Evolutionary conservation across 768 basidiomycete species (phyloP).

Genomic region (Amanita pallidorosea): DNA sequence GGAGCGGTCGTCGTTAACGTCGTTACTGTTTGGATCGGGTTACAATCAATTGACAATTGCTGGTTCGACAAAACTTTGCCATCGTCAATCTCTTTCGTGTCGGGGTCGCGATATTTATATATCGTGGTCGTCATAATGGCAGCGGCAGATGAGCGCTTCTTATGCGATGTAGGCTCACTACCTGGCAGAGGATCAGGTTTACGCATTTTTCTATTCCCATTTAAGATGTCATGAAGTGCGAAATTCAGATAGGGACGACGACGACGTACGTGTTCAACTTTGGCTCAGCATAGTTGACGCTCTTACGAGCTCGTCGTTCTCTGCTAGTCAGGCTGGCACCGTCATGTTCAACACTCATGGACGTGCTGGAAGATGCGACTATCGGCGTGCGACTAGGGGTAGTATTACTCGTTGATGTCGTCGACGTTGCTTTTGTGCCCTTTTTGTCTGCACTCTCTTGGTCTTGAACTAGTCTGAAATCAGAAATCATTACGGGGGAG

Average conservation of each 20-base stretch:
- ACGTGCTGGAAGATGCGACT: constrained; percentile 40
- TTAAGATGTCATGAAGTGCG: constrained; percentile 4
- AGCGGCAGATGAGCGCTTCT: constrained; percentile 37
- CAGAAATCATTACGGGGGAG: not conserved
- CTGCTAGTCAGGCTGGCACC: constrained; percentile 27
- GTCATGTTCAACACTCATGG: constrained; percentile 22
- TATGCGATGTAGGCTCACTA: constrained; percentile 18
- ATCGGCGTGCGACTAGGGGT: constrained; percentile 8
- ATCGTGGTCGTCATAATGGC: constrained; percentile 22
- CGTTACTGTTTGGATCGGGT: not conserved
- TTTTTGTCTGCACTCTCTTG: constrained; percentile 9
- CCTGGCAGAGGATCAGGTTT: constrained; percentile 57
- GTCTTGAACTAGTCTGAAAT: constrained; percentile 10
- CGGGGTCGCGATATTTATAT: constrained; percentile 14
- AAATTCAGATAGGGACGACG: not conserved
- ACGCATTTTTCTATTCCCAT: constrained; percentile 65
- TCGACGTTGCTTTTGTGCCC: not conserved
- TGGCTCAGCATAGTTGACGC: constrained; percentile 80
- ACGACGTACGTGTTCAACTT: constrained; percentile 74
- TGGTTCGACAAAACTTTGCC: constrained; percentile 16
- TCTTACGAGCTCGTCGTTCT: constrained; percentile 58
- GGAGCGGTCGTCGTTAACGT: constrained; percentile 22
- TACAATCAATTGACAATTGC: constrained; percentile 20
- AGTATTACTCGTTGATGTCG: not conserved
- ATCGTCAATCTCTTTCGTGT: constrained; percentile 11